A percentile compares a stretch with the other conserved stretches of the same genome.
Conservation (phyloP, 805 yeast genomes). For the Ogataea wickerhamii region DNA sequence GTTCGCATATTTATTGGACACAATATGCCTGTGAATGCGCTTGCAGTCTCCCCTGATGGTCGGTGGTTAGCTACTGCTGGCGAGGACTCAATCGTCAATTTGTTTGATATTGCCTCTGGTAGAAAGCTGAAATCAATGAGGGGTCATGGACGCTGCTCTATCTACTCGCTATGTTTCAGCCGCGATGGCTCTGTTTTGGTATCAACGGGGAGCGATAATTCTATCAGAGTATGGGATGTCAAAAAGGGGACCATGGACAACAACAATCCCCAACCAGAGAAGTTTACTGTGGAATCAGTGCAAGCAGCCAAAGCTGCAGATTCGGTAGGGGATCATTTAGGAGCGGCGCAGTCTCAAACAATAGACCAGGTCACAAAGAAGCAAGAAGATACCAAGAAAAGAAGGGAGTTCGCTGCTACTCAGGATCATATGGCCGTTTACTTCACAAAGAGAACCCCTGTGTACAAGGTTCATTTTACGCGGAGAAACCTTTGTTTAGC, state of each 20-base stretch:
- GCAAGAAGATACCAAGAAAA: slow-evolving; percentile 47
- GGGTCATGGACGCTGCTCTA: slow-evolving; percentile 87
- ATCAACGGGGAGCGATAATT: slow-evolving; percentile 88
- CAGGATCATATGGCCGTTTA: slow-evolving; percentile 90
- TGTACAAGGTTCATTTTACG: slow-evolving; percentile 89
- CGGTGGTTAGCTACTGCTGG: slow-evolving; percentile 95
- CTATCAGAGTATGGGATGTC: slow-evolving; percentile 95
- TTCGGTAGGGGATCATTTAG: slow-evolving; percentile 7
- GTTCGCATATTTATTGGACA: slow-evolving; percentile 93
- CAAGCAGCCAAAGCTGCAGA: slow-evolving; percentile 33
- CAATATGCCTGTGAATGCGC: slow-evolving; percentile 78
- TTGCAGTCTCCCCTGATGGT: slow-evolving; percentile 95
- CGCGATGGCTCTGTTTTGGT: slow-evolving; percentile 86
- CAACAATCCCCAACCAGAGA: slow-evolving; percentile 65
- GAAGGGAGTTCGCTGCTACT: slow-evolving; percentile 74
- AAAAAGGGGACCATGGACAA: slow-evolving; percentile 79
- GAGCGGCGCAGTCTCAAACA: slow-evolving; percentile 17
- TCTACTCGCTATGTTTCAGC: slow-evolving; percentile 80
- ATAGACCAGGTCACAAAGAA: slow-evolving; percentile 15
- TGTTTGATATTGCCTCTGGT: slow-evolving; percentile 95
- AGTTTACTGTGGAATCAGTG: slow-evolving; percentile 37
- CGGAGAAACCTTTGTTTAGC: slow-evolving; percentile 87
- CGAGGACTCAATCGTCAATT: slow-evolving; percentile 81
- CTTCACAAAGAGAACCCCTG: slow-evolving; percentile 91
- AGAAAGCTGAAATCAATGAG: slow-evolving; percentile 84